Percentiles rank a stretch among this genome's conserved stretches.
phyloP scores from a whole-genome alignment of 1,284 basidiomycete genomes.

The Ustilago esculenta region DNA sequence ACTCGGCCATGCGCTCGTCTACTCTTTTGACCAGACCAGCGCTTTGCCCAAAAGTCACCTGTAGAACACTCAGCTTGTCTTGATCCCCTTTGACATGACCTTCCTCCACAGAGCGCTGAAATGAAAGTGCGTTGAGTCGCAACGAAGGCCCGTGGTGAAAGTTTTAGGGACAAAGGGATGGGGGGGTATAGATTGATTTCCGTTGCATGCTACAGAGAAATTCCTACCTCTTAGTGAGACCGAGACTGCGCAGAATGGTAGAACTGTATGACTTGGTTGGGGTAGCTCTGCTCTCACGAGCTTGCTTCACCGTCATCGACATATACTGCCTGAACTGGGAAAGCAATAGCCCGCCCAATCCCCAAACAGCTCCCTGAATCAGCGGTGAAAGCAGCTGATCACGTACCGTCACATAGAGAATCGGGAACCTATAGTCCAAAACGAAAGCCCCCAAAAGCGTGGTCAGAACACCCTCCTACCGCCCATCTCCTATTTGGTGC shows the following conservation, averaged over 20 bases:
- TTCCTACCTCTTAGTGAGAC: slow-evolving; percentile 13
- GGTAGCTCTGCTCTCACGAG: not conserved
- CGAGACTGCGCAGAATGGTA: slow-evolving; percentile 17
- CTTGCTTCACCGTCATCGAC: slow-evolving; percentile 5
- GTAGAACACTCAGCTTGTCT: slow-evolving; percentile 2
- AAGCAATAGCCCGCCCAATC: slow-evolving; percentile 44
- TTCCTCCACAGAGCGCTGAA: too few relatives aligned
- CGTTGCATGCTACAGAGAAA: not conserved
- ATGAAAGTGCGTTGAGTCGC: too few relatives aligned
- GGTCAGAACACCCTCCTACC: too few relatives aligned
- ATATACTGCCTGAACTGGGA: slow-evolving; percentile 42
- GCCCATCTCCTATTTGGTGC: too few relatives aligned
- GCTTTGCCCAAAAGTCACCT: slow-evolving; percentile 9
- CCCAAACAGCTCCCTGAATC: slow-evolving; percentile 57
- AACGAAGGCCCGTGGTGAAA: too few relatives aligned
- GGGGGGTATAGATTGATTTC: slow-evolving; percentile 18
- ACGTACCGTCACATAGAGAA: slow-evolving; percentile 56
- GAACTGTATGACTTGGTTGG: not conserved
- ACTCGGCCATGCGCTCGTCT: slow-evolving; percentile 29
- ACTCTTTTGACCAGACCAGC: slow-evolving; percentile 19
- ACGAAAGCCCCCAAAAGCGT: too few relatives aligned
- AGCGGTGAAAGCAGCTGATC: slow-evolving; percentile 60
- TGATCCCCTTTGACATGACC: not conserved
- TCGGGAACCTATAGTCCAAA: slow-evolving; percentile 46
- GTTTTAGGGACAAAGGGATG: too few relatives aligned